Evolutionary conservation across 2,329 filamentous ascomycete species (phyloP), one percentile per base, ranked within the genome.

Genomic region (Ophiostoma australiae): DNA sequence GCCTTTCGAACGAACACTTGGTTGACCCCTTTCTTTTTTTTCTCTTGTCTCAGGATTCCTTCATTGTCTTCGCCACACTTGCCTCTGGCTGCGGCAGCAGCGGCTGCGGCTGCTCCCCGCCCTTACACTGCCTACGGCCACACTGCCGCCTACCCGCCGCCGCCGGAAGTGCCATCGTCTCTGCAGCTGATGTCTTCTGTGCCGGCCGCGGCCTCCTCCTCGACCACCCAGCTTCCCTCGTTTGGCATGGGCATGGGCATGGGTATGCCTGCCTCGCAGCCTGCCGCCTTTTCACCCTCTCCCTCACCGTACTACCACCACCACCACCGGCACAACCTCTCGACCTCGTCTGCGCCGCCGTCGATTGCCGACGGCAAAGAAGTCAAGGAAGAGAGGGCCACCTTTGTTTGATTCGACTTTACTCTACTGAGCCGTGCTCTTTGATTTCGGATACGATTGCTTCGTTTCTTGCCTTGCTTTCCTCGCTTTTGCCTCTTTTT

Each of bases 211-310:
- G 44, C 44, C 6, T 68, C 67, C 58, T 77, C 80, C 69, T 76
- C 79, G 70, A 77, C 78, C 66, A 66, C 83, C 82, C 68, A 41
- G 63, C 35, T 84, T 82, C 75, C 78, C 83, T 72, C 77, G 78
- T 35, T n/a, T 65, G 61, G 31, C 61, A 23, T 52, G 48, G 48
- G 17, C 48, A 23, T 52, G 48, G 17, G n/a, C 17, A 23, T 23
- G 52, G n/a, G n/a, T 7, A 69, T 78, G 83, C 20, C 81, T 83
- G 48, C 79, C 72, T 75, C 77, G 70, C 72, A 74, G 31, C 74
- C 75, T 3, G 70, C 73, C 75, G 23, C 75, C 10, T 41, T 13
- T 13, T 13, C 39, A 13, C 39, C 3, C 39, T 41, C 39, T 2
- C 39, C 39, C 39, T 41, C 39, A 78, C 69, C 79, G 78, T 69